Conservation (phyloP, 805 yeast species). For the Monosporozyma aerobia region DNA sequence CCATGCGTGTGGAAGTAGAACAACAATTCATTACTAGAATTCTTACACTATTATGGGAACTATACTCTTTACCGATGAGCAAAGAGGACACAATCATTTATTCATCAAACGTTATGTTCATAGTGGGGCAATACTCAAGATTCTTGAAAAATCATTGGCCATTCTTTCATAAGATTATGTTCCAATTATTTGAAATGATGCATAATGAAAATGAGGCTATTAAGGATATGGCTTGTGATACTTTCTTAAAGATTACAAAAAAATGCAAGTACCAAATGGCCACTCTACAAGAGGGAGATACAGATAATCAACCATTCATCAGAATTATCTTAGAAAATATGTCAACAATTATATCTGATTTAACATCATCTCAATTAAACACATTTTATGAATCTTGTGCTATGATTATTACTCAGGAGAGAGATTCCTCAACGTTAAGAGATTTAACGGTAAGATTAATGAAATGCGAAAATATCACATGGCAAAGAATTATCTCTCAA, state of each 20-base stretch:
- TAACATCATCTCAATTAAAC: conserved; percentile 91
- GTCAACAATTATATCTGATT: conserved; percentile 73
- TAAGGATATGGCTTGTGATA: conserved; percentile 99
- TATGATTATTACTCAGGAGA: conserved; percentile 75
- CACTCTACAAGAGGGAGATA: conserved; percentile 69
- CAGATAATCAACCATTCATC: conserved; percentile 62
- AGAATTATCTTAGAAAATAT: conserved; percentile 75
- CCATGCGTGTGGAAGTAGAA: conserved; percentile 96
- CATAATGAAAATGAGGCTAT: conserved; percentile 98
- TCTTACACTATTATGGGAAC: conserved; percentile 73
- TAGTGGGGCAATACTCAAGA: conserved; percentile 96
- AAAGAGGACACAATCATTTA: conserved; percentile 95
- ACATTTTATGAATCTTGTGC: conserved; percentile 96
- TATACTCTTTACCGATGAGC: conserved; percentile 88
- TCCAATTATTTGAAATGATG: conserved; percentile 93
- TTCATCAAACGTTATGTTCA: conserved; percentile 96
- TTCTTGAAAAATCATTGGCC: conserved; percentile 96
- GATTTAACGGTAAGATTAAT: conserved; percentile 63
- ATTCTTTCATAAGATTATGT: conserved; percentile 84
- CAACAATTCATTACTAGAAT: conserved; percentile 77
- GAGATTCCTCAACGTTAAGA: conserved; percentile 53
- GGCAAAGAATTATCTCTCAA: conserved; percentile 76
- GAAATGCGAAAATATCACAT: conserved; percentile 84
- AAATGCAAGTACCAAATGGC: conserved; percentile 93
- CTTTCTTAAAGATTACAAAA: conserved; percentile 84